Conservation (phyloP, 2,329 filamentous ascomycete genomes). For the Stagonosporopsis tanaceti region DNA sequence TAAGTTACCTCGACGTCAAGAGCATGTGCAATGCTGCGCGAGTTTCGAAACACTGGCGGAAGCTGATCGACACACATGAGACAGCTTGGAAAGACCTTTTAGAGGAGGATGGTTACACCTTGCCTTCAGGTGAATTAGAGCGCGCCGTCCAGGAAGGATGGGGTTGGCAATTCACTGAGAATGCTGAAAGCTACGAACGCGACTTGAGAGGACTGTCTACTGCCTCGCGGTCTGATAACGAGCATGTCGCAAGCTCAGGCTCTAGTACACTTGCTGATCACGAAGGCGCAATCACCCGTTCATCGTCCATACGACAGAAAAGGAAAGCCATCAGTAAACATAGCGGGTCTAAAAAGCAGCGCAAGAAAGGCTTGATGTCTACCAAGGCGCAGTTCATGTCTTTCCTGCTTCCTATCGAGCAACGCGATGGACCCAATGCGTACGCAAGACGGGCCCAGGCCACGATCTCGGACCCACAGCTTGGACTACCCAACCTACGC, state of each 20-base stretch:
- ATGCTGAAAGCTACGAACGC: slow-evolving; percentile 76
- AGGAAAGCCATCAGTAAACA: slow-evolving; percentile 49
- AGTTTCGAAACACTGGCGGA: slow-evolving; percentile 93
- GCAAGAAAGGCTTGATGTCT: slow-evolving; percentile 61
- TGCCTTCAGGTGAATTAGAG: slow-evolving; percentile 83
- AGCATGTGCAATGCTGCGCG: slow-evolving; percentile 91
- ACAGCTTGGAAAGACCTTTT: slow-evolving; percentile 95
- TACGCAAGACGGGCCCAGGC: slow-evolving; percentile 84
- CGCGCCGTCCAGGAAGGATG: slow-evolving; percentile 90
- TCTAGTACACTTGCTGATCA: slow-evolving; percentile 32
- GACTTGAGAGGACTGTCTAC: slow-evolving; percentile 71
- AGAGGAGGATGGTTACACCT: slow-evolving; percentile 79
- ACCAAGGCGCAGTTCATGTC: slow-evolving; percentile 52
- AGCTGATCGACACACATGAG: slow-evolving; percentile 90
- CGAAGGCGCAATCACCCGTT: slow-evolving; percentile 41
- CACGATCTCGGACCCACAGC: slow-evolving; percentile 80
- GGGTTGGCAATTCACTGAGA: slow-evolving; percentile 93
- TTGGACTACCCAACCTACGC: slow-evolving; percentile 79
- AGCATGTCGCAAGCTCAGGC: slow-evolving; percentile 27
- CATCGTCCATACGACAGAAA: slow-evolving; percentile 48
- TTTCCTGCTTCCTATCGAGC: slow-evolving; percentile 58
- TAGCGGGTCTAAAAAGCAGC: slow-evolving; percentile 61
- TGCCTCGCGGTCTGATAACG: slow-evolving; percentile 52
- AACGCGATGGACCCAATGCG: slow-evolving; percentile 82
- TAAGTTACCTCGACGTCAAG: slow-evolving; percentile 83